A percentile compares a stretch with the other conserved stretches of the same genome.
Evolutionary conservation across 768 basidiomycete species (phyloP).

Genomic region (Austroboletus festivus): DNA sequence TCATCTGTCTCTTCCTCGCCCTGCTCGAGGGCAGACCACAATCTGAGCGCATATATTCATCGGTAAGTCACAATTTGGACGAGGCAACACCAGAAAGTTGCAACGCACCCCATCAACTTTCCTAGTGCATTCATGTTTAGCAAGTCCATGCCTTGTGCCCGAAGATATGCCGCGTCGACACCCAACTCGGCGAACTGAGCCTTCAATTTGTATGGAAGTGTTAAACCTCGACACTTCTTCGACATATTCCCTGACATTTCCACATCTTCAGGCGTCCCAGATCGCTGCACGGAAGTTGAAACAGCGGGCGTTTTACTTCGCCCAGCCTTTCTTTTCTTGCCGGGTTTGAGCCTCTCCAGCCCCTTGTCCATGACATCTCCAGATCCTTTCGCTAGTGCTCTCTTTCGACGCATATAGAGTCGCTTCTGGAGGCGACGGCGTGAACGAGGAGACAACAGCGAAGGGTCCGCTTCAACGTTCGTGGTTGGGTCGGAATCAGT

Average conservation of each 20-base stretch:
- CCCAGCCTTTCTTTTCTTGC: conserved; percentile 21
- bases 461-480: conserved; percentile 15
- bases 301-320: conserved; percentile 2
- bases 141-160: conserved; percentile 40
- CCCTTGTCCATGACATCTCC: not conserved
- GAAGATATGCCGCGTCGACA: conserved; percentile 44
- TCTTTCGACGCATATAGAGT: conserved; percentile 69
- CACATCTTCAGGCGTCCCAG: conserved; percentile 7
- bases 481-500: not conserved
- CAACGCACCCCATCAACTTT: conserved; percentile 41
- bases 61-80: conserved; percentile 4
- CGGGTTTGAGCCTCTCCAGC: conserved; percentile 38
- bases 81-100: conserved; percentile 5
- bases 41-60: conserved; percentile 10
- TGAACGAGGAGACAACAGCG: conserved; percentile 42
- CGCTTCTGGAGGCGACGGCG: conserved; percentile 60
- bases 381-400: conserved; percentile 46
- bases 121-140: conserved; percentile 37
- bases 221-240: conserved; percentile 36
- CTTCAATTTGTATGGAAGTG: conserved; percentile 44
- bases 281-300: conserved; percentile 7
- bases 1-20: conserved; percentile 20
- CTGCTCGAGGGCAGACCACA: conserved; percentile 29
- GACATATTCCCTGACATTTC: conserved; percentile 3
- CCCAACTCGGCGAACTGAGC: conserved; percentile 41